These are phyloP conservation scores for Vicia villosa DNA, from an alignment of 306 rosid genomes.

Conservation along the genomic window DNA sequence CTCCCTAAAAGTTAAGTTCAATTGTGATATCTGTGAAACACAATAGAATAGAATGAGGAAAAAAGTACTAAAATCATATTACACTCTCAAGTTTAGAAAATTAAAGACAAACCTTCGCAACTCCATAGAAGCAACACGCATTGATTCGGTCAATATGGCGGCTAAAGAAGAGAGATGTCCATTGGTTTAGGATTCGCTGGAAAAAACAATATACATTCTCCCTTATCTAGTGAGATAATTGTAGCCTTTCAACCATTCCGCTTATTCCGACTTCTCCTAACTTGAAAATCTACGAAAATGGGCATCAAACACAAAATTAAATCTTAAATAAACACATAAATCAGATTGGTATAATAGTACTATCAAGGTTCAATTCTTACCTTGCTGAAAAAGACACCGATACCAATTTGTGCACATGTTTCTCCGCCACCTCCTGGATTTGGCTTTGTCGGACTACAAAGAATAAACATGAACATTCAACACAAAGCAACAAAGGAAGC, in stretches of 20 bases:
- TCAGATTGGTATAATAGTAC: too few species aligned
- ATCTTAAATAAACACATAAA: too few species aligned
- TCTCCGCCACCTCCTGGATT: slow-evolving; percentile 99
- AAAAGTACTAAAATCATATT: slow-evolving; percentile 21
- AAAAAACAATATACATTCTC: slow-evolving; percentile 90
- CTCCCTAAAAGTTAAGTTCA: slow-evolving; percentile 82
- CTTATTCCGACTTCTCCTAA: slow-evolving; percentile 96
- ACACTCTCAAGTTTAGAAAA: slow-evolving; percentile 26
- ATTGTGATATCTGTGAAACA: slow-evolving; percentile 84
- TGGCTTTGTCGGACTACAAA: slow-evolving; percentile 93
- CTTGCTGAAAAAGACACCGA: slow-evolving; percentile 88
- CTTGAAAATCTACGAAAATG: slow-evolving; percentile 65
- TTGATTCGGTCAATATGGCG: slow-evolving; percentile 96
- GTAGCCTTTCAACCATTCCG: slow-evolving; percentile 98
- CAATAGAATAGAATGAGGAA: slow-evolving; percentile 37
- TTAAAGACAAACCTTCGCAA: slow-evolving; percentile 69
- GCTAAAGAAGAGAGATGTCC: slow-evolving; percentile 82
- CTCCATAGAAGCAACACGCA: slow-evolving; percentile 93
- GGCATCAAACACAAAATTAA: slow-evolving; percentile 33
- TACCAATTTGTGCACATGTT: slow-evolving; percentile 98
- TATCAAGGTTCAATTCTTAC: slow-evolving; percentile 43
- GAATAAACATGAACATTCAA: slow-evolving; percentile 34
- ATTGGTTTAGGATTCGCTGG: slow-evolving; percentile 79
- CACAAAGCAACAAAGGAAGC: slow-evolving; percentile 11
- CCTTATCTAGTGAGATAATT: slow-evolving; percentile 81